Conservation (phyloP, 2,329 filamentous ascomycete genomes). For the Ophiostoma angusticollis region DNA sequence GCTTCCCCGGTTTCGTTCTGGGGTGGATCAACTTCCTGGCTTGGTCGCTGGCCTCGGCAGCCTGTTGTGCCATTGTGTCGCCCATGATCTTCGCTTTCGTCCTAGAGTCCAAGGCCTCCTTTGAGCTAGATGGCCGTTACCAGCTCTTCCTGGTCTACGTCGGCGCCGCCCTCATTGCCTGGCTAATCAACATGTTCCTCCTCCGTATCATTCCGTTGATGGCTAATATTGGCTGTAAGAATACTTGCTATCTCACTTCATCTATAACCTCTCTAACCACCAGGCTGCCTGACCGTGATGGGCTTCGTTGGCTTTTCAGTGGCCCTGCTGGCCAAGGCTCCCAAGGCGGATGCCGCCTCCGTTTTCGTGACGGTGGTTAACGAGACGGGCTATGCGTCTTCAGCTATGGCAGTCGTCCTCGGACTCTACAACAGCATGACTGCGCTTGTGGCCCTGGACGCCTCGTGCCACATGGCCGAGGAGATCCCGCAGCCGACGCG, state of each 20-base stretch:
- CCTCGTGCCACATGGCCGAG: conserved; percentile 35
- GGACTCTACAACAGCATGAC: conserved; percentile 36
- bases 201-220: neutral
- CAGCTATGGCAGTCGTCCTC: conserved; percentile 35
- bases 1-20: neutral
- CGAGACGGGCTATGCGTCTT: conserved; percentile 36
- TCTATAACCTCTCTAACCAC: neutral
- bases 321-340: neutral
- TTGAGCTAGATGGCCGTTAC: neutral
- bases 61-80: neutral
- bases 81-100: neutral
- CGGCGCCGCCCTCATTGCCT: neutral
- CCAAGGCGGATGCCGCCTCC: conserved; percentile 23
- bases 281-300: neutral
- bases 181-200: neutral
- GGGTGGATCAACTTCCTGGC: neutral
- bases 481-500: conserved; percentile 28
- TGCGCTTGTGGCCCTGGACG: conserved; percentile 33
- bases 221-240: neutral
- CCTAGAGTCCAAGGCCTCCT: neutral
- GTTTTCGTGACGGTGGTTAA: conserved; percentile 40
- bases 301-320: neutral
- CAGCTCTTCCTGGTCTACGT: neutral
- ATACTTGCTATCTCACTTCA: neutral
- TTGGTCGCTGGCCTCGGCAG: neutral